These are phyloP conservation scores for Wickerhamomyces subpelliculosus DNA, from an alignment of 805 yeast genomes.

Conservation along the genomic window DNA sequence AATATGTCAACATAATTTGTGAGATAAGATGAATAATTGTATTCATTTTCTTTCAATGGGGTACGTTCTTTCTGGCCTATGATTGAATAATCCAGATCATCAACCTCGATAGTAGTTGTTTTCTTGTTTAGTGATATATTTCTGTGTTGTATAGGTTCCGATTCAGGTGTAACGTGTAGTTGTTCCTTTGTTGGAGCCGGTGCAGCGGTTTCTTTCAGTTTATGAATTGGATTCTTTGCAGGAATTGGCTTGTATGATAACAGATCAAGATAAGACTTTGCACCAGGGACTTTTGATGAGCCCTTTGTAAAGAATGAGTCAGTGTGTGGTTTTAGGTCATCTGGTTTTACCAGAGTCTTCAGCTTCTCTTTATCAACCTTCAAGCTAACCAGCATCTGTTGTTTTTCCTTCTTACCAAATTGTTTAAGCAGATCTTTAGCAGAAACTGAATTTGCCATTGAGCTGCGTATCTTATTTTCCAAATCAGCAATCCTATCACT, in stretches of 20 bases:
- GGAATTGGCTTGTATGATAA: slow-evolving; percentile 3
- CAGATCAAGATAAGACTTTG: slow-evolving; percentile 7
- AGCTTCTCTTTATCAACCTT: too few species aligned
- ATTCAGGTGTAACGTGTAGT: slow-evolving; percentile 10
- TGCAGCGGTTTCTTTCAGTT: slow-evolving; percentile 12
- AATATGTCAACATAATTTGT: background rate
- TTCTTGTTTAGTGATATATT: slow-evolving; percentile 1
- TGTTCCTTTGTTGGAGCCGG: slow-evolving; percentile 8
- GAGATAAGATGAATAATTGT: background rate
- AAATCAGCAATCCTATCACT: slow-evolving; percentile 12
- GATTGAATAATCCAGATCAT: slow-evolving; percentile 1
- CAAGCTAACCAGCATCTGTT: background rate
- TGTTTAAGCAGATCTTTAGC: slow-evolving; percentile 13
- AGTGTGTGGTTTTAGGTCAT: background rate
- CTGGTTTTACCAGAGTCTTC: background rate
- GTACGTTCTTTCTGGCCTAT: background rate
- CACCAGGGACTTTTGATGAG: background rate
- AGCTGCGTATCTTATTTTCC: slow-evolving; percentile 15
- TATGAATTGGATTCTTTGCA: slow-evolving; percentile 12
- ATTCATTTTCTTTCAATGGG: background rate
- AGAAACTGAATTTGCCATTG: slow-evolving; percentile 8
- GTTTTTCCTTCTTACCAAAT: slow-evolving; percentile 1
- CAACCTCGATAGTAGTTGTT: background rate
- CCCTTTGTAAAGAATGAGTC: background rate
- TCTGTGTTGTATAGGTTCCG: slow-evolving; percentile 2